Percentiles rank a stretch among this genome's conserved stretches.
phyloP scores from a whole-genome alignment of 2,329 filamentous ascomycete genomes.

The Albophoma yamanashiensis region DNA sequence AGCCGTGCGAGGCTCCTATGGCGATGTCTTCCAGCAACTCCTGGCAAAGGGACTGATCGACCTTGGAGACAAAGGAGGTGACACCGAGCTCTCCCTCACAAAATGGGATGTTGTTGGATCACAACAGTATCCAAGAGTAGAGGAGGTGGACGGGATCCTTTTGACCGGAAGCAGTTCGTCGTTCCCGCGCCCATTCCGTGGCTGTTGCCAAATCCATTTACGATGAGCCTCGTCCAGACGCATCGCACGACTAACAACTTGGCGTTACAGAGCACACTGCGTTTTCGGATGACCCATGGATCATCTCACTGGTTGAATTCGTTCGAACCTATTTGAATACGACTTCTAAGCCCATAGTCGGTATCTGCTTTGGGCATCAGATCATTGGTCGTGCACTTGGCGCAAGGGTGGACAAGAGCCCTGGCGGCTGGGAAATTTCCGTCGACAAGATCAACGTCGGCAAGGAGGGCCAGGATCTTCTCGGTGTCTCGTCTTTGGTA shows the following conservation, averaged over 20 bases:
- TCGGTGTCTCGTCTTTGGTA: slow-evolving; percentile 18
- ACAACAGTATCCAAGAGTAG: slow-evolving; percentile 14
- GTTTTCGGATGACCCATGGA: slow-evolving; percentile 28
- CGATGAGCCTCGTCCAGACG: not conserved
- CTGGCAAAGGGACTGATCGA: slow-evolving; percentile 13
- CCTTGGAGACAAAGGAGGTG: slow-evolving; percentile 7
- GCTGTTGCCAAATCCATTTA: not conserved
- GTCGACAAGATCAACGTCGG: slow-evolving; percentile 25
- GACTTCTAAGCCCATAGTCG: slow-evolving; percentile 23
- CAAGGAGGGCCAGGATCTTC: slow-evolving; percentile 22
- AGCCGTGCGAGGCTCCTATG: slow-evolving; percentile 17
- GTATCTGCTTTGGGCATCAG: slow-evolving; percentile 37
- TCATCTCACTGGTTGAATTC: slow-evolving; percentile 25
- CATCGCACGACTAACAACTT: not conserved
- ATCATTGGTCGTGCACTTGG: slow-evolving; percentile 30
- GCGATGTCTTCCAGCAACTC: slow-evolving; percentile 18
- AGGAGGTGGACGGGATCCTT: slow-evolving; percentile 18
- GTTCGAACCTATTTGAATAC: slow-evolving; percentile 14
- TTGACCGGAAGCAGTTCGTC: slow-evolving; percentile 22
- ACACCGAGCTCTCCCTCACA: slow-evolving; percentile 13
- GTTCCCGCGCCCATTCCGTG: not conserved
- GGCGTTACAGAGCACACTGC: slow-evolving; percentile 18
- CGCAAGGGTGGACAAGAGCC: slow-evolving; percentile 23
- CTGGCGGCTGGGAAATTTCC: slow-evolving; percentile 30
- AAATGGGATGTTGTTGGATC: slow-evolving; percentile 19